phyloP scores from a whole-genome alignment of 495 filamentous ascomycete species.

The Hypoxylon lienhwacheense region DNA sequence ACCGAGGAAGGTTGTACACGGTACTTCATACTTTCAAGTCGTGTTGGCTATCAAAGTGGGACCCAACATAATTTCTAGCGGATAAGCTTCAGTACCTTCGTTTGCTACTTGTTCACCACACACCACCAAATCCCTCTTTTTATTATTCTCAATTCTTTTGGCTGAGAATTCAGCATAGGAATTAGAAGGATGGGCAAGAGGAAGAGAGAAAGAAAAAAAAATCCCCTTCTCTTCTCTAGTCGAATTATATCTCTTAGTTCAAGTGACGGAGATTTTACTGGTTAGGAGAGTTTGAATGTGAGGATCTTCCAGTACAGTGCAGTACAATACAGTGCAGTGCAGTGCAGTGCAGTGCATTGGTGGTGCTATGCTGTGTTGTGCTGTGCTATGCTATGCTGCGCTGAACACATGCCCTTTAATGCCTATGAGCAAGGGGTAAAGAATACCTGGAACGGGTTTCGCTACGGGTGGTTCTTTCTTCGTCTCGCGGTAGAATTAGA shows the following conservation, averaged over 20 bases:
- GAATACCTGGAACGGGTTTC: slow-evolving; percentile 34
- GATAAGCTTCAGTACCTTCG: slow-evolving; percentile 19
- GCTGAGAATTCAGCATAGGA: slow-evolving; percentile 23
- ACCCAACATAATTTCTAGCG: slow-evolving; percentile 21
- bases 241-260: slow-evolving; percentile 25
- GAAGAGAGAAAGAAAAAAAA: not conserved
- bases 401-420: slow-evolving; percentile 14
- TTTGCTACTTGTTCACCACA: slow-evolving; percentile 31
- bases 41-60: slow-evolving; percentile 32
- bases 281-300: slow-evolving; percentile 31
- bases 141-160: not conserved
- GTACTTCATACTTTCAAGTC: slow-evolving; percentile 23
- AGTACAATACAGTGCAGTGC: not conserved
- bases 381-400: slow-evolving; percentile 6
- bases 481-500: slow-evolving; percentile 16
- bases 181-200: not conserved
- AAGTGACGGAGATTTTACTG: slow-evolving; percentile 28
- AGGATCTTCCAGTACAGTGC: slow-evolving; percentile 20
- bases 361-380: not conserved
- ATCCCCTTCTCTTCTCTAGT: too few species aligned
- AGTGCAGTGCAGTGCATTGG: slow-evolving; percentile 16
- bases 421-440: slow-evolving; percentile 23
- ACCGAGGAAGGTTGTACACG: slow-evolving; percentile 35
- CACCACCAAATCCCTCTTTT: too few species aligned
- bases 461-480: slow-evolving; percentile 24